Evolutionary conservation across 2,329 filamentous ascomycete species (phyloP), one percentile per base, ranked within the genome.

Genomic region (Neocatenulostroma microsporum): DNA sequence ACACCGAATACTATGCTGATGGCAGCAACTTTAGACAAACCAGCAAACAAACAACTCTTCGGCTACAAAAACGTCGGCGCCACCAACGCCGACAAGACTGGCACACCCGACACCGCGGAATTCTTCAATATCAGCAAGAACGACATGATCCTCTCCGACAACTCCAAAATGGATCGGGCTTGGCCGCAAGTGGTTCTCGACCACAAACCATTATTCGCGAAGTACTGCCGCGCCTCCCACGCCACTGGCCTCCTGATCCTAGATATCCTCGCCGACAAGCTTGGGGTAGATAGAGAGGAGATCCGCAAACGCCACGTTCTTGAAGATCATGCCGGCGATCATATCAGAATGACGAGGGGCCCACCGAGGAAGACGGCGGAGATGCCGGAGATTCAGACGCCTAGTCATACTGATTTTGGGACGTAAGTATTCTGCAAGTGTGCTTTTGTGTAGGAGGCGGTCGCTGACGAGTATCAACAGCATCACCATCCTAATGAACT

Each of bases 81-180:
- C 12, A 63, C 62, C 11, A 53, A 68, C 6, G 58, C 70, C 10
- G 72, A 76, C 47, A 60, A 57, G 21, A 43, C 61, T 21, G 69
- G 70, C 4, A 73, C 68, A 7, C 53, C 58, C 23, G 72, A 75
- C 45, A 61, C 65, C n/a, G 71, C 71, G 36, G 70, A 75, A 44
- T 73, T 75, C 44, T 74, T 74, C 53, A 74, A 74, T 51, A 66
- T 73, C 21, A 35, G 65, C 25, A 74, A 74, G 57, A 69, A 75
- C 48, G 69, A 73, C 37, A 64, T 74, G 34, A 50, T 74, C n/a
- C 55, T 55, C 15, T 34, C 66, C 3, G 56, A 56, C 3, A 41
- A 55, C 17, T n/a, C n/a, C n/a, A 9, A 50, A 17, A 55, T 56
- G 54, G 31, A 26, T n/a, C 44, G 49, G 15, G 21, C 33, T 26